Evolutionary conservation across 257 asterid genomes (phyloP).

Genomic region (Scutellaria minor): DNA sequence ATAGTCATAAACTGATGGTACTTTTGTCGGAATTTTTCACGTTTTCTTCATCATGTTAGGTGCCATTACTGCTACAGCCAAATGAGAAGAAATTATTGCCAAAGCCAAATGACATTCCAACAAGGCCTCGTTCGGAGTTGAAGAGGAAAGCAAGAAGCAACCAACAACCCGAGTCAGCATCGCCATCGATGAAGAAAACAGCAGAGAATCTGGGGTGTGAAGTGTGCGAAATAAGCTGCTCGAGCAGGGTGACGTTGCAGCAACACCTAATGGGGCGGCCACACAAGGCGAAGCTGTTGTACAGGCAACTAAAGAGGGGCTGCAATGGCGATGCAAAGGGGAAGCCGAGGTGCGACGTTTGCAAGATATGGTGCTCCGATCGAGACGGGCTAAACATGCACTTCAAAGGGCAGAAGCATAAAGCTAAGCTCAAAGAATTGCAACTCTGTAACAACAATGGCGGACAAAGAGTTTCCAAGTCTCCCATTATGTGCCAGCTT

Average conservation of each 20-base stretch:
- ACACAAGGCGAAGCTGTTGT: constrained; percentile 56
- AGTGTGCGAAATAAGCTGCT: constrained; percentile 52
- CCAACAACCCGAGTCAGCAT: neutral
- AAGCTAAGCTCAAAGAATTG: constrained; percentile 43
- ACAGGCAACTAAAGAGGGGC: constrained; percentile 25
- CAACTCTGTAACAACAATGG: constrained; percentile 23
- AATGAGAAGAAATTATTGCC: neutral
- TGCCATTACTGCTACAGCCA: neutral
- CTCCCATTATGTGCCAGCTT: constrained; percentile 46
- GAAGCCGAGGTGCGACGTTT: constrained; percentile 46
- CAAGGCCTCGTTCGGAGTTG: constrained; percentile 24
- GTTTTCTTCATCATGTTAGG: too few relatives aligned
- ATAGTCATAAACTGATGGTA: too few relatives aligned
- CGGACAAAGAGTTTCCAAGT: neutral
- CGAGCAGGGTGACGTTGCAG: constrained; percentile 34
- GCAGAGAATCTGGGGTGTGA: constrained; percentile 41
- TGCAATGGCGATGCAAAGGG: neutral
- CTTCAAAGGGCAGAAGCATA: constrained; percentile 62
- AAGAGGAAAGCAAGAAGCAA: constrained; percentile 36
- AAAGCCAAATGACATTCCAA: neutral
- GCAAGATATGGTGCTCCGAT: constrained; percentile 56
- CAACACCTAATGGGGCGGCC: constrained; percentile 57
- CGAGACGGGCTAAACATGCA: constrained; percentile 40
- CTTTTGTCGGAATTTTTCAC: too few relatives aligned
- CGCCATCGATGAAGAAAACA: neutral